A percentile compares a stretch with the other conserved stretches of the same genome.
These are phyloP conservation scores for Dendrobium catenatum DNA, from an alignment of 106 monocot genomes.

Conservation along the genomic window DNA sequence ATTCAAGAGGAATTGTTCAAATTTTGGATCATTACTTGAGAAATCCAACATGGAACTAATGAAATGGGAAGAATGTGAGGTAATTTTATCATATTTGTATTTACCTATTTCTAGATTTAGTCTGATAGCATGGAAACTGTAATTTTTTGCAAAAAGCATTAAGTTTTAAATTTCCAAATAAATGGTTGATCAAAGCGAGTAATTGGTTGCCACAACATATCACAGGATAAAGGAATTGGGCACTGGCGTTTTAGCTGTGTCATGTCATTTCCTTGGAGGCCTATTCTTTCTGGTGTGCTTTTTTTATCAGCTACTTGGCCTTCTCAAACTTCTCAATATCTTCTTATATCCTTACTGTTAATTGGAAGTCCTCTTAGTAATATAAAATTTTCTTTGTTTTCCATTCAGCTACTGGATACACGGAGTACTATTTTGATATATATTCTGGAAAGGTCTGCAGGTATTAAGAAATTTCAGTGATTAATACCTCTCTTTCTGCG, in stretches of 20 bases:
- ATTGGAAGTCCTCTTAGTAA: neutral
- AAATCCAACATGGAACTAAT: constrained; percentile 92
- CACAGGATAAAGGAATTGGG: constrained; percentile 86
- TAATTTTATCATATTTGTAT: constrained; percentile 10
- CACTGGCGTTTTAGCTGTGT: constrained; percentile 93
- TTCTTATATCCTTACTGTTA: neutral
- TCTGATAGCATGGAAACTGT: neutral
- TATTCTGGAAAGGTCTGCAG: constrained; percentile 68
- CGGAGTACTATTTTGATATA: constrained; percentile 86
- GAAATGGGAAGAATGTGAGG: constrained; percentile 89
- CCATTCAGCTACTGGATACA: constrained; percentile 83
- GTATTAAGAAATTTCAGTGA: constrained; percentile 13
- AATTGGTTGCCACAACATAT: neutral
- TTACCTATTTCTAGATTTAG: neutral
- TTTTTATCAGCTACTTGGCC: neutral
- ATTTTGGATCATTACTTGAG: constrained; percentile 78
- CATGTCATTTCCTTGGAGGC: constrained; percentile 97
- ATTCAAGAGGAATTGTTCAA: constrained; percentile 82
- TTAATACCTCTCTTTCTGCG: neutral
- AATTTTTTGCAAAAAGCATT: neutral
- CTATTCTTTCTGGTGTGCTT: constrained; percentile 84
- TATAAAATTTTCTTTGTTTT: constrained; percentile 5
- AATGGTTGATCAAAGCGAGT: neutral
- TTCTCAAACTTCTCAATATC: neutral
- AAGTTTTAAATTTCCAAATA: neutral